Evolutionary conservation across 176 grass and related monocot genomes (phyloP), one percentile per base, ranked within the genome.

Genomic region (Oryza brachyantha): DNA sequence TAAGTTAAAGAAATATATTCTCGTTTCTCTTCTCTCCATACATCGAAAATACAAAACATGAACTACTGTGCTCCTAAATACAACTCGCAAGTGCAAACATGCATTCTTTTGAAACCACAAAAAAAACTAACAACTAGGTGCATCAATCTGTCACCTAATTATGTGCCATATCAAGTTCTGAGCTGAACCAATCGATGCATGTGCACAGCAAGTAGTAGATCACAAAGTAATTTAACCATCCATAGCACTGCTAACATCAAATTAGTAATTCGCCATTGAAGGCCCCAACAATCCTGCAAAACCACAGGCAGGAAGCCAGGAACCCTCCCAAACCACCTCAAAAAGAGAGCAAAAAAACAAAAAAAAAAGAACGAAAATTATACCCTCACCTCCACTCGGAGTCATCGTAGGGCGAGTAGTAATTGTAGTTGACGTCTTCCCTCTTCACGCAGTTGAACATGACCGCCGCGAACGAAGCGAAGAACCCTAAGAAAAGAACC

Each of bases 381-480:
- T 2, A 0, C 2, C 31, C 57, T 84, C 61, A 93, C 93, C 91
- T 97, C 91, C 93, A 97, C 28, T 93, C 94, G 2, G 82, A 73
- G 48, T 97, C 66, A 21, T 87, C 85, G 66, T 87, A 83, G 11
- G 94, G 88, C 11, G 91, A 93, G 81, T 91, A 97, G 69, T 89
- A 93, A 26, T 87, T 86, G 48, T 91, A 64, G 42, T 83, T 72
- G 78, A 87, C 83, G 22, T 93, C 88, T 24, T 89, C 91, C 68
- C 73, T 71, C 66, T 78, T 93, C 34, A 97, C 91, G 69, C 84
- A 86, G 70, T 97, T 97, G 86, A 97, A 91, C 94, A 97, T 97
- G 78, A 92, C 73, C 10, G 73, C 85, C 32, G 79, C 85, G 32
- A 87, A 71, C 26, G 79, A 12, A n/a, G 85, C 79, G 45, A 87